Evolutionary conservation across 2,329 filamentous ascomycete genomes (phyloP).

Genomic region (Microdochium trichocladiopsis): DNA sequence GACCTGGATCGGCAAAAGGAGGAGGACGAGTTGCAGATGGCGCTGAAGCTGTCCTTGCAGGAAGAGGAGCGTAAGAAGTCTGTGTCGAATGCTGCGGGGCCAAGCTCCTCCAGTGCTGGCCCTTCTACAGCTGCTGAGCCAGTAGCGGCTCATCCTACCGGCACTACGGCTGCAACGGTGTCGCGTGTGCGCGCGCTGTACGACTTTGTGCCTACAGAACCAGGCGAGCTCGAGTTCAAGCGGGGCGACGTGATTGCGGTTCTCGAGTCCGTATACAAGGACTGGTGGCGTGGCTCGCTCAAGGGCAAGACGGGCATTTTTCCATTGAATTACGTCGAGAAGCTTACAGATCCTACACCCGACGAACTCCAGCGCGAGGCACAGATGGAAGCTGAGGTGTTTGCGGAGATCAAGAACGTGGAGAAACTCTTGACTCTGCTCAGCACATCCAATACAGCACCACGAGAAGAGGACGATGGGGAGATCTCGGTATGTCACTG

Average conservation of each 20-base stretch:
- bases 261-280: constrained; percentile 95
- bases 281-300: constrained; percentile 98
- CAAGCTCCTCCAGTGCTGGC: constrained; percentile 18
- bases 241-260: constrained; percentile 97
- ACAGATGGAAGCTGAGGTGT: constrained; percentile 77
- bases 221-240: constrained; percentile 90
- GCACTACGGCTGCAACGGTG: constrained; percentile 92
- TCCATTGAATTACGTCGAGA: constrained; percentile 97
- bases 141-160: constrained; percentile 58
- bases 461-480: constrained; percentile 87
- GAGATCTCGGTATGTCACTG: constrained; percentile 69
- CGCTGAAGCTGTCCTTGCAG: constrained; percentile 83
- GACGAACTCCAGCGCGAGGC: constrained; percentile 94
- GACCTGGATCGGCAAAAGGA: constrained; percentile 88
- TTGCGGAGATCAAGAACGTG: constrained; percentile 58
- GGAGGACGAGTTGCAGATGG: constrained; percentile 96
- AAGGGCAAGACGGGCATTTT: constrained; percentile 96
- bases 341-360: constrained; percentile 86
- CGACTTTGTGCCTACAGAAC: constrained; percentile 90
- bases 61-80: constrained; percentile 64
- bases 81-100: constrained; percentile 16
- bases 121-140: constrained; percentile 22
- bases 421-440: constrained; percentile 75
- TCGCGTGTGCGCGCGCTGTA: constrained; percentile 89
- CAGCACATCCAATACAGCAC: constrained; percentile 75